A percentile compares a stretch with the other conserved stretches of the same genome.
Evolutionary conservation across 352 stramenopile genomes (phyloP).

Genomic region (Phytophthora agathidicida): DNA sequence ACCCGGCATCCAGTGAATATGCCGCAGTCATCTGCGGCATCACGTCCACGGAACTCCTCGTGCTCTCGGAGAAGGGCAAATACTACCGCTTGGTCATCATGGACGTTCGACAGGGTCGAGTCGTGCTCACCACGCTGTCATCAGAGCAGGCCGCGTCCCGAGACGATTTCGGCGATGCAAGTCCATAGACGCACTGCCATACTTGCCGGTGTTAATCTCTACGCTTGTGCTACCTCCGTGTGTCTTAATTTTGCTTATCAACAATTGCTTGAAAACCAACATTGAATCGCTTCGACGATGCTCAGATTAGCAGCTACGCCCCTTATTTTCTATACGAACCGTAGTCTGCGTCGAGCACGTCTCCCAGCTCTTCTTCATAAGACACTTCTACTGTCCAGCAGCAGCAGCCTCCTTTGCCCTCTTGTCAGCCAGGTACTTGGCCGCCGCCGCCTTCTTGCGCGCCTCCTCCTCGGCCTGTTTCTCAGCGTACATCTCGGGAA

Average conservation of each 20-base stretch:
- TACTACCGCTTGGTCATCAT: conserved; percentile 77
- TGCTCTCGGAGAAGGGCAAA: conserved; percentile 84
- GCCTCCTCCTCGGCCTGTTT: conserved; percentile 47
- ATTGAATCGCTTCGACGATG: conserved; percentile 11
- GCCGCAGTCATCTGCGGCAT: conserved; percentile 73
- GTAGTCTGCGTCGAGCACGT: neutral
- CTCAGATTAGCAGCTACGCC: conserved; percentile 3
- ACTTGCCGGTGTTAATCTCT: conserved; percentile 16
- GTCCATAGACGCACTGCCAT: conserved; percentile 44
- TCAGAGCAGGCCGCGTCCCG: conserved; percentile 51
- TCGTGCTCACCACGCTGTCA: conserved; percentile 63
- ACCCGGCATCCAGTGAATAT: conserved; percentile 61
- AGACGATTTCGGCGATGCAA: conserved; percentile 53
- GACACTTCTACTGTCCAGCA: conserved; percentile 14
- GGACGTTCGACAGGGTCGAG: conserved; percentile 70
- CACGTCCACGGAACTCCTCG: conserved; percentile 73
- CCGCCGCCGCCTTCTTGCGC: conserved; percentile 42
- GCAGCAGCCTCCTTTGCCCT: conserved; percentile 40
- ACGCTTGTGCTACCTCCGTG: conserved; percentile 29
- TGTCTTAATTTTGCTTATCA: conserved; percentile 45
- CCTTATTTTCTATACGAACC: conserved; percentile 20
- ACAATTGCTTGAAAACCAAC: conserved; percentile 37
- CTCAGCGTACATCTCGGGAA: conserved; percentile 80
- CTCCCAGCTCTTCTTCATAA: neutral
- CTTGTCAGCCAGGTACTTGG: conserved; percentile 69